Conservation (phyloP, 805 yeast species). For the Candida verbasci region DNA sequence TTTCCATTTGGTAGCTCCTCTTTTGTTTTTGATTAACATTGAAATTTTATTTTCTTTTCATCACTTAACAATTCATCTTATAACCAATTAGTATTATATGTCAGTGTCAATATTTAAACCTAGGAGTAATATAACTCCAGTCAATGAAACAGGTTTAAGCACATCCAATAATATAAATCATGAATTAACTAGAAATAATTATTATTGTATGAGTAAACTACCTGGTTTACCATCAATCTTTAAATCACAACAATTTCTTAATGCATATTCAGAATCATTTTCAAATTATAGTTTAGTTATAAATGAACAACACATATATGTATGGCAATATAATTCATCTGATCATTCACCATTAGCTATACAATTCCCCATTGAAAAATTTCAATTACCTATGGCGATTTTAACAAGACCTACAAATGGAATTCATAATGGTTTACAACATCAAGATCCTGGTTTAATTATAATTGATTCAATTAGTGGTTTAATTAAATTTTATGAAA, state of each 20-base stretch:
- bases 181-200: constrained; percentile 56
- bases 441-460: constrained; percentile 63
- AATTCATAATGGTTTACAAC: too few relatives aligned
- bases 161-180: neutral
- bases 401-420: constrained; percentile 57
- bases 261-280: constrained; percentile 44
- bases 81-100: too few relatives aligned
- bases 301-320: constrained; percentile 48
- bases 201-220: constrained; percentile 53
- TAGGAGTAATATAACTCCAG: constrained; percentile 5
- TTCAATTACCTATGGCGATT: constrained; percentile 46
- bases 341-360: constrained; percentile 56
- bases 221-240: constrained; percentile 52
- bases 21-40: neutral
- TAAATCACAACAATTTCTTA: constrained; percentile 12
- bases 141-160: neutral
- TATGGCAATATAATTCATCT: constrained; percentile 65
- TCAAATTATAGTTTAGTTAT: constrained; percentile 49
- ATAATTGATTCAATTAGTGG: constrained; percentile 61
- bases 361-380: constrained; percentile 42
- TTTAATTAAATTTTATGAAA: constrained; percentile 62
- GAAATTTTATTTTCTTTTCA: neutral
- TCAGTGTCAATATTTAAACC: constrained; percentile 8
- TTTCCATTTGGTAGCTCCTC: constrained; percentile 1
- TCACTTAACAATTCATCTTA: neutral